These are phyloP conservation scores for Erythrobasidium yunnanense DNA, from an alignment of 768 basidiomycete species.

Conservation along the genomic window DNA sequence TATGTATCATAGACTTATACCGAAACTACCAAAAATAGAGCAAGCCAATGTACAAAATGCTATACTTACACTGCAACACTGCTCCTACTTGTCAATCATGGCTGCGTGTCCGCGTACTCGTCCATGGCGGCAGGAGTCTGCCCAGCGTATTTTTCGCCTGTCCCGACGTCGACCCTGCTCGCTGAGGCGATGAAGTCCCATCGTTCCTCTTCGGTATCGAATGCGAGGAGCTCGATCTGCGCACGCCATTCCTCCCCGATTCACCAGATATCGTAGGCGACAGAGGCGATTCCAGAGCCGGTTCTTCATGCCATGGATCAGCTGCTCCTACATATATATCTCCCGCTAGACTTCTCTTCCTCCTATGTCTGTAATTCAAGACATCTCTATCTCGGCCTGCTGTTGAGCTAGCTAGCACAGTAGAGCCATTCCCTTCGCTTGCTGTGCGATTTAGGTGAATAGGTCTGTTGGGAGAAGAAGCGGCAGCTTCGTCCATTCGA, in stretches of 20 bases:
- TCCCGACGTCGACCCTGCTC: no score
- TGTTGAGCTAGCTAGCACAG: background rate
- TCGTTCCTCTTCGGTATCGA: no score
- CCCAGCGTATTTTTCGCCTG: no score
- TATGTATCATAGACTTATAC: background rate
- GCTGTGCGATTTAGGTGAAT: background rate
- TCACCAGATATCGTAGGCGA: no score
- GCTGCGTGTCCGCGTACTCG: no score
- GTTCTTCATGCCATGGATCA: slow-evolving; percentile 15
- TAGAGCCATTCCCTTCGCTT: slow-evolving; percentile 3
- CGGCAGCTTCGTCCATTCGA: no score
- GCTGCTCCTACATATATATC: slow-evolving; percentile 14
- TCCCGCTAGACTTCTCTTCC: slow-evolving; percentile 14
- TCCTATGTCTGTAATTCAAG: slow-evolving; percentile 2
- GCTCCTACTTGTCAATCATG: background rate
- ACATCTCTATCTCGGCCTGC: background rate
- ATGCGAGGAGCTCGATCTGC: slow-evolving; percentile 9
- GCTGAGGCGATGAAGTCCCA: no score
- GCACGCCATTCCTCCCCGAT: background rate
- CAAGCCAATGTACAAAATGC: background rate
- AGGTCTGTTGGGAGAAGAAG: slow-evolving; percentile 4
- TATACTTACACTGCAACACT: background rate
- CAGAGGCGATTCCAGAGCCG: background rate
- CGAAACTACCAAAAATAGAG: background rate
- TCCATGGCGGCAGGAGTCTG: no score